Base-by-base conservation (phyloP, 495 filamentous ascomycete genomes). In the Neurospora cerealis region DNA sequence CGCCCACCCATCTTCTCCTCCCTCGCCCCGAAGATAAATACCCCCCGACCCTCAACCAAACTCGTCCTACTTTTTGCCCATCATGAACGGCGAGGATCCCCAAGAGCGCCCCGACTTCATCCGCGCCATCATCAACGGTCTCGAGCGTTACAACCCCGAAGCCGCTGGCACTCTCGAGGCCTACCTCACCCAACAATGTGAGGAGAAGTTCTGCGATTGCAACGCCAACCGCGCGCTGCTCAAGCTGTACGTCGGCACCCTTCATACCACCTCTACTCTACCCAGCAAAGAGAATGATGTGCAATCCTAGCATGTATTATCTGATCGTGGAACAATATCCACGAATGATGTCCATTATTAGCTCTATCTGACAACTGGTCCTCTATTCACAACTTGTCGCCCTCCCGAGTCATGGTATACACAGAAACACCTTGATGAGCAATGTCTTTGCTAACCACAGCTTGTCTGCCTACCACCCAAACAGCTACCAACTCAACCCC, bases 401-500 rank as follows among this genome's bases (percentile, higher is more conserved):
- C 70, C 32, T 71, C 8, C 34, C 40, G 69, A 70, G 69, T 5
- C 6, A 38, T 9, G 44, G n/a, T 62, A 1, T 9, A 66, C 10
- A 60, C 24, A 34, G 1, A 9, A 17, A 66, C 54, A 34, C 54
- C 54, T 36, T 34, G 54, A 66, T 36, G 36, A 19, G 7, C 11
- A 62, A 21, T n/a, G 34, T 66, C 66, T 34, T 44, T 40, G 5
- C 76, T 74, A 36, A 73, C 74, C 76, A 77, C 71, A 66, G 17
- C 13, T 21, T 69, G 40, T 70, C 38, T 42, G 72, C 19, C 36
- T 34, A 1, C 41, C 13, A n/a, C 15, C 54, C 60, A 15, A 32
- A 73, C 78, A 99, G 96, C 74, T 99, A 98, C 90, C 96, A 99
- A 87, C 97, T 99, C 88, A 99, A 99, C 89, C 95, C 96, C 28